These are phyloP conservation scores for Pulveroboletus sp. DNA, from an alignment of 768 basidiomycete genomes.

Conservation along the genomic window DNA sequence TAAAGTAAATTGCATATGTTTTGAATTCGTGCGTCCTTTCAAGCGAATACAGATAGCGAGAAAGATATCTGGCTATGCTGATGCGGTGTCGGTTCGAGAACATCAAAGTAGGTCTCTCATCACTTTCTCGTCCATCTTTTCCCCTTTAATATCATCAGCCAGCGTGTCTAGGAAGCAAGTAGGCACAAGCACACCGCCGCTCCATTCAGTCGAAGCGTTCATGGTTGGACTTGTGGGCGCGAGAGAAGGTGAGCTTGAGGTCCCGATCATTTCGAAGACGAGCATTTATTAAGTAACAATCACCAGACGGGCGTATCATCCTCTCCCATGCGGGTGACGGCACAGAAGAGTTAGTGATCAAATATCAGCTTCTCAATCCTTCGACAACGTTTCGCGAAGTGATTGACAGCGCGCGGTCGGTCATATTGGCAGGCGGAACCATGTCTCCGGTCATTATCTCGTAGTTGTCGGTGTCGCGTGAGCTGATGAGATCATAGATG, in stretches of 20 bases:
- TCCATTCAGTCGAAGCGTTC: slow-evolving; percentile 79
- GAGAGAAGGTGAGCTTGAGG: slow-evolving; percentile 52
- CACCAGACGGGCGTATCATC: slow-evolving; percentile 72
- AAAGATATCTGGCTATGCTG: slow-evolving; percentile 83
- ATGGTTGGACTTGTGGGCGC: slow-evolving; percentile 71
- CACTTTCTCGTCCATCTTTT: not conserved
- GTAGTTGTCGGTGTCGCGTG: not conserved
- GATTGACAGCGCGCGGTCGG: slow-evolving; percentile 71
- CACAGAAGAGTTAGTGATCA: slow-evolving; percentile 55
- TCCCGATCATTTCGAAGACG: not conserved
- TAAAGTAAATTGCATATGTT: slow-evolving; percentile 60
- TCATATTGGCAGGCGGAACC: slow-evolving; percentile 94
- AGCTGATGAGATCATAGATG: slow-evolving; percentile 48
- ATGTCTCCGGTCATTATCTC: slow-evolving; percentile 86
- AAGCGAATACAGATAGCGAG: slow-evolving; percentile 49
- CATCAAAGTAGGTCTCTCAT: slow-evolving; percentile 21
- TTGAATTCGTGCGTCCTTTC: not conserved
- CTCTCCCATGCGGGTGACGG: slow-evolving; percentile 42
- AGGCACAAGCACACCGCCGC: slow-evolving; percentile 57
- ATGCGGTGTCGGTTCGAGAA: slow-evolving; percentile 49
- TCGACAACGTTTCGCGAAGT: slow-evolving; percentile 83
- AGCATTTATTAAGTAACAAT: not conserved
- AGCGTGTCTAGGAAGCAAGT: slow-evolving; percentile 1
- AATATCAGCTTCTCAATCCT: slow-evolving; percentile 92
- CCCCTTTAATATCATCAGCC: slow-evolving; percentile 8